Evolutionary conservation across 352 stramenopile genomes (phyloP), one percentile per base, ranked within the genome.

Genomic region (Pythium grandisporangium): DNA sequence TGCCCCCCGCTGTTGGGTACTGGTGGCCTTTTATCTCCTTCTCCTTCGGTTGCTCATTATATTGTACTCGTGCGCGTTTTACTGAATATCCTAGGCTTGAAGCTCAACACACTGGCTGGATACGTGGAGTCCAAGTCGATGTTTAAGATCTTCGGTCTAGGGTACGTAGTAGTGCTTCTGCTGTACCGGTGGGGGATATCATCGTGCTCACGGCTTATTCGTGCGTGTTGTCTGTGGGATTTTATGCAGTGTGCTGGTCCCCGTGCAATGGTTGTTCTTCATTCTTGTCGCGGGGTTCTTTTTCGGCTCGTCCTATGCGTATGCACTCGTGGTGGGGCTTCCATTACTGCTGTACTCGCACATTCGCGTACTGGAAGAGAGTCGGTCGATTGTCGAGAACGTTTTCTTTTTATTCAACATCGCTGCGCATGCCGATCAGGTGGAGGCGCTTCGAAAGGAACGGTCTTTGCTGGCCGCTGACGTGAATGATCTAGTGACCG

Each of bases 321-420:
- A 83, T 35, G 53, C 48, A 14, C 48, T 89, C 29, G 68, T 69
- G 1, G 45, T 86, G 14, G 61, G 59, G 0, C 50, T 89, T 4
- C 75, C 75, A 3, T 21, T 89, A 37, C 57, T 86, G 25, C 58
- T 89, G 23, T 86, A 86, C 42, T 85, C 70, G 43, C 72, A 85
- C 55, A 89, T 85, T 44, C 70, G 68, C 27, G 72, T 89, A 44
- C 45, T 89, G 1, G 75, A 86, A 58, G 75, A 89, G 45, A 75
- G 75, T 36, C 72, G 75, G 12, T 76, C 72, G n/a, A 68, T 86
- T 34, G 51, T 73, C n/a, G 72, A 89, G 41, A 85, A 84, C 37
- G 70, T 89, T 21, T 60, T 64, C 20, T 89, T 84, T 55, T 60
- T 86, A 26, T 81, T 81, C 48, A 84, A 72, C 52, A 80, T 86